A percentile compares a stretch with the other conserved stretches of the same genome.
Evolutionary conservation across 2,329 filamentous ascomycete species (phyloP).

Genomic region (Lachnellula arida): DNA sequence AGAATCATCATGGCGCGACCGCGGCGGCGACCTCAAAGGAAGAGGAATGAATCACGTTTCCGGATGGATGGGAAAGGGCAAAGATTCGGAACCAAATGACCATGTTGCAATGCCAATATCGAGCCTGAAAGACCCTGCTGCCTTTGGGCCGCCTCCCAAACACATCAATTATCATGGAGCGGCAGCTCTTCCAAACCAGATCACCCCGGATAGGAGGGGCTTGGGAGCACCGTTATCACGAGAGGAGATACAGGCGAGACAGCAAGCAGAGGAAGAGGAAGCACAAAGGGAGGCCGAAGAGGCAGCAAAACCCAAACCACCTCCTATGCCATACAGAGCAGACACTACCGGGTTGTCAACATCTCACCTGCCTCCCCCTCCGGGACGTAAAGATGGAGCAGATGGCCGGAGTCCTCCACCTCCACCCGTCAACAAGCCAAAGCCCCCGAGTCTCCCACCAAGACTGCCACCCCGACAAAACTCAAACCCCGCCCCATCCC

Average conservation of each 20-base stretch:
- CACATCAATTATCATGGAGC: slow-evolving; percentile 34
- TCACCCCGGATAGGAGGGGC: slow-evolving; percentile 34
- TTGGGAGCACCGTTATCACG: slow-evolving; percentile 41
- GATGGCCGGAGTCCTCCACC: slow-evolving; percentile 24
- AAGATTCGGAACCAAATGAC: slow-evolving; percentile 22
- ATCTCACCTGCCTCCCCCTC: slow-evolving; percentile 55
- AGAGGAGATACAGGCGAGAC: slow-evolving; percentile 28
- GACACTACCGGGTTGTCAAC: slow-evolving; percentile 59
- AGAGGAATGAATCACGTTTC: slow-evolving; percentile 33
- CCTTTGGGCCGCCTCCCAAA: slow-evolving; percentile 65
- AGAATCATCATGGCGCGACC: slow-evolving; percentile 48
- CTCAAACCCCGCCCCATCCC: slow-evolving; percentile 33
- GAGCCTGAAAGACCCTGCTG: slow-evolving; percentile 56
- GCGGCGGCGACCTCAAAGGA: slow-evolving; percentile 36
- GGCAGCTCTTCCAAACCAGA: slow-evolving; percentile 26
- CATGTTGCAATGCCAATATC: slow-evolving; percentile 46
- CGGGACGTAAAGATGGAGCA: slow-evolving; percentile 38
- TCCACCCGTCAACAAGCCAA: slow-evolving; percentile 20
- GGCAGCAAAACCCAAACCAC: slow-evolving; percentile 31
- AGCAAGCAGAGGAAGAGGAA: slow-evolving; percentile 31
- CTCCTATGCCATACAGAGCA: slow-evolving; percentile 55
- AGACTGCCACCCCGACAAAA: slow-evolving; percentile 49
- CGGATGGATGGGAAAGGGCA: slow-evolving; percentile 34
- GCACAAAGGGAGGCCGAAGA: slow-evolving; percentile 26
- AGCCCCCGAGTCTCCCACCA: slow-evolving; percentile 47